Conservation (phyloP, 2,329 filamentous ascomycete species). For the Epichloe baconii region DNA sequence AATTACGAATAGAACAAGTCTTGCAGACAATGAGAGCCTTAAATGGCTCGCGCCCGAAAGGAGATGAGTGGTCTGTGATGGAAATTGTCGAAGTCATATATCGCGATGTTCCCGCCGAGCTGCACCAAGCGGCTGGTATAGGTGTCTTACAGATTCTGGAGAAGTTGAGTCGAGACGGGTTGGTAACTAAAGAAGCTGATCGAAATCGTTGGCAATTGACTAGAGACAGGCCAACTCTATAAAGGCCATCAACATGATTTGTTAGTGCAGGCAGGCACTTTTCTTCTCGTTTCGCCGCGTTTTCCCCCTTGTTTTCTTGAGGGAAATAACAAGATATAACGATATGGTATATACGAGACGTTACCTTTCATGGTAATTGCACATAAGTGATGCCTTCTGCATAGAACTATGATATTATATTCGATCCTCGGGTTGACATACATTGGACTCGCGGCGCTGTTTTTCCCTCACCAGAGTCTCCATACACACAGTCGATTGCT, state of each 20-base stretch:
- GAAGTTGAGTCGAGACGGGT: constrained; percentile 67
- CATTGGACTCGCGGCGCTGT: too few species aligned
- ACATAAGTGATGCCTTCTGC: too few species aligned
- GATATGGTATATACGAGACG: too few species aligned
- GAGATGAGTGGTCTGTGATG: constrained; percentile 50
- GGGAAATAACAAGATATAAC: too few species aligned
- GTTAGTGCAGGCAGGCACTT: too few species aligned
- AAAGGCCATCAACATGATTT: neutral
- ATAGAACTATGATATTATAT: too few species aligned
- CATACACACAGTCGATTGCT: too few species aligned
- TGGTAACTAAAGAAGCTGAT: constrained; percentile 32
- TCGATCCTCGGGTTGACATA: too few species aligned
- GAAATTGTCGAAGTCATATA: constrained; percentile 87
- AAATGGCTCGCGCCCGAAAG: constrained; percentile 13
- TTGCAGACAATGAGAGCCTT: constrained; percentile 44
- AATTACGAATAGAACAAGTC: constrained; percentile 68
- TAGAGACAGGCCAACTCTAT: constrained; percentile 12
- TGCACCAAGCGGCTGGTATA: constrained; percentile 63
- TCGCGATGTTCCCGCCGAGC: constrained; percentile 57
- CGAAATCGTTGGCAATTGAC: constrained; percentile 19
- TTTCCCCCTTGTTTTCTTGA: too few species aligned
- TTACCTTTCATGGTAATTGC: too few species aligned
- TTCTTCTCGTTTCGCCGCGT: too few species aligned
- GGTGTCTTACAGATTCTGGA: constrained; percentile 66
- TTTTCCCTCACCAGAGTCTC: too few species aligned